Evolutionary conservation across 2,329 filamentous ascomycete genomes (phyloP), one percentile per base, ranked within the genome.

Genomic region (Aspergillus versicolor): DNA sequence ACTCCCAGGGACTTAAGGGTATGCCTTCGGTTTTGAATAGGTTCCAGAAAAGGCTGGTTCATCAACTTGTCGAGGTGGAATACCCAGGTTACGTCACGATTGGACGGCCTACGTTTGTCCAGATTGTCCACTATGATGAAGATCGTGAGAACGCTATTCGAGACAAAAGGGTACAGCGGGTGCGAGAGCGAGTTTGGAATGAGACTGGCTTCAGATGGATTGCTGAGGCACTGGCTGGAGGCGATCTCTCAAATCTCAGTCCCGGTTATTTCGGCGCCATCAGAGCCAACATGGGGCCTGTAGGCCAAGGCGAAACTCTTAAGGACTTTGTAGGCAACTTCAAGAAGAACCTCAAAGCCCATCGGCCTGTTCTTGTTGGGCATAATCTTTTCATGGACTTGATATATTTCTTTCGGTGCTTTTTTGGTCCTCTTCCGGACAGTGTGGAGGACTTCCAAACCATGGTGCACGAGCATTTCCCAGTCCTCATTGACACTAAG

Each of bases 361-460:
- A 76, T 19, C 75, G 78, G 13, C 77, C 79, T 2, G 75, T 85
- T 1, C 63, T 88, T 2, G 81, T 88, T 2, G 85, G 84, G 1
- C 85, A 88, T 70, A 88, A 88, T 62, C 78, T 85, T 63, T 85
- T 88, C 66, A 81, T 81, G 1, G 85, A 88, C 63, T 66, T 88
- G 41, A 75, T 86, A n/a, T 85, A 86, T 64, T 75, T 88, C 56
- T 86, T 84, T 65, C 75, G 76, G 34, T 81, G 79, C 50, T 87
- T 88, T 67, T 79, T 87, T 52, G 85, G 84, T 1, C 67, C 76
- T 6, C 71, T 88, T 17, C 85, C 85, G 1, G 77, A 82, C 24
- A 80, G 74, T 2, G 72, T 87, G 0, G 78, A 81, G 45, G 81
- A 81, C 24, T 87, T 87, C 63, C 73, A 78, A 56, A 60, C 69